Base-by-base conservation (phyloP, 768 basidiomycete genomes). In the Termitomyces sp. region DNA sequence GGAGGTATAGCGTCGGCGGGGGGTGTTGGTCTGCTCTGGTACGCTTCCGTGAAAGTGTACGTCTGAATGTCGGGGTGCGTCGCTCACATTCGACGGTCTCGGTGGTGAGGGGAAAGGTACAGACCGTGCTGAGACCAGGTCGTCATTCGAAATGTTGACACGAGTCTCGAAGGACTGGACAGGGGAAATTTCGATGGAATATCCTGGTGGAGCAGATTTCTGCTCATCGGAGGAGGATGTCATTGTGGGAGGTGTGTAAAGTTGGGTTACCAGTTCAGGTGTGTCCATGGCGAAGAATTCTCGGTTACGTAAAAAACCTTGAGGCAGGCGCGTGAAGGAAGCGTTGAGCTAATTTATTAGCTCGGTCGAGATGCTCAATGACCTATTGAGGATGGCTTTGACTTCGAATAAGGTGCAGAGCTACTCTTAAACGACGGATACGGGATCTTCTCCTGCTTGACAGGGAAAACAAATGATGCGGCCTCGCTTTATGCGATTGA, bases 1-100 rank as follows among this genome's bases (percentile, higher is more conserved):
- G 5, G 60, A 62, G 8, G 53, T 50, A 53, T 55, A 32, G 13
- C 57, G 37, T 43, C 49, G 32, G 7, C 60, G 56, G 12, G 51
- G 57, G 10, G 44, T 40, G 20, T 22, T 55, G 4, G 33, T 40
- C 8, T 42, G 36, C 18, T 18, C 13, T 30, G 53, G 20, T 30
- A 51, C 47, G n/a, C 20, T 24, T 7, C 45, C 30, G 24, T 45
- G 48, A 26, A 51, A 51, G 26, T 51, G 36, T 22, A 43, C 40
- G 13, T 53, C 52, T n/a, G 52, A 39, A 27, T 10, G 50, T 51
- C 50, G 16, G 50, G 16, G 36, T 37, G 34, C 16, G 7, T 50
- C 33, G 24, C 24, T 26, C 22, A 10, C 34, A 26, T 50, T 26
- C 33, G 34, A 37, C 14, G 34, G 4, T 26, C 49, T 50, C 2